Conservation (phyloP, 2,329 filamentous ascomycete genomes). For the Talaromyces sp. region DNA sequence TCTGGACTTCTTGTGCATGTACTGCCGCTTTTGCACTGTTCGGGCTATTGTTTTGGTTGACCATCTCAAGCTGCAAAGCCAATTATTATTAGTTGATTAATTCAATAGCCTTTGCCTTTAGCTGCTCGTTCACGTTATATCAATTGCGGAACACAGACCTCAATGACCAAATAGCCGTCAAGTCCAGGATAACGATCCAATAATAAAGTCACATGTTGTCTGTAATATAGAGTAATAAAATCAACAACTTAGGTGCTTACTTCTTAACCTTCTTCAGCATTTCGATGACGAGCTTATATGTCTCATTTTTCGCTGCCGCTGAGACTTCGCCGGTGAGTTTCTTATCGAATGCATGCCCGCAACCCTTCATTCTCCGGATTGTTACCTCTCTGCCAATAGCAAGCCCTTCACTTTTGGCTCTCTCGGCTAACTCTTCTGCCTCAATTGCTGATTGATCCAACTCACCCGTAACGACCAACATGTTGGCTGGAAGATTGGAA, state of each 20-base stretch:
- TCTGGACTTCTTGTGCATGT: too few relatives aligned
- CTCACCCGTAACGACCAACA: constrained; percentile 30
- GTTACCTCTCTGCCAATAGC: constrained; percentile 22
- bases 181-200: not conserved
- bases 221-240: not conserved
- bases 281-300: constrained; percentile 33
- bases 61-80: too few relatives aligned
- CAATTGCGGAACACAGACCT: too few relatives aligned
- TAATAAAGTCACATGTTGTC: not conserved
- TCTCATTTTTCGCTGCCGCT: constrained; percentile 27
- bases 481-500: constrained; percentile 29
- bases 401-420: constrained; percentile 25
- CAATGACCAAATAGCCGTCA: too few relatives aligned
- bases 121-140: too few relatives aligned
- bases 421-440: constrained; percentile 27
- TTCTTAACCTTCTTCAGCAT: constrained; percentile 23
- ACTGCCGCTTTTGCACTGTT: too few relatives aligned
- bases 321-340: not conserved
- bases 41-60: too few relatives aligned
- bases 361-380: constrained; percentile 1
- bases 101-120: too few relatives aligned
- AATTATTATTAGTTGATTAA: too few relatives aligned
- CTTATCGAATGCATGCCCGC: constrained; percentile 15
- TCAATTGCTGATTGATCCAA: constrained; percentile 29
- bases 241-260: not conserved